Base-by-base conservation (phyloP, 257 asterid genomes). In the Nicotiana attenuata region DNA sequence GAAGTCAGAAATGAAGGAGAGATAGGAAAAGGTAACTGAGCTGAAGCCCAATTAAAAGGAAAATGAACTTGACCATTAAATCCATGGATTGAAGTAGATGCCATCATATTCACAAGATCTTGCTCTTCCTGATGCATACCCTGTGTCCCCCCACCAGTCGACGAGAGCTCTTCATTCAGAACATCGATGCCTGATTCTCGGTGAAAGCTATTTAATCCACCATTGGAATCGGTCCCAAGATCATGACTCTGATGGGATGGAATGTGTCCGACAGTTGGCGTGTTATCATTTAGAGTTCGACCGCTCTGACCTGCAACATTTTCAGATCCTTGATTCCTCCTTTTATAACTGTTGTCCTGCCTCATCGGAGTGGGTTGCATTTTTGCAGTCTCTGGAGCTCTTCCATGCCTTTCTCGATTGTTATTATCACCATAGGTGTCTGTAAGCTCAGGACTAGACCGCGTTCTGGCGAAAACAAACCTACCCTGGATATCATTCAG, bases 391-490 rank as follows among this genome's bases (percentile, higher is more conserved):
- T 92, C 96, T 69, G 91, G 85, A 52, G 84, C 89, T 86, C 85
- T 89, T 71, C 84, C 81, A 65, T 17, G 88, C 77, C 83, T 82
- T 78, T 55, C 76, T 83, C 85, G 94, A 82, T 89, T 84, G 31
- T 89, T 86, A 31, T 82, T 77, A 57, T 88, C 91, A 57, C 83
- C 89, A 89, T 82, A 95, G 29, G 91, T 86, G 85, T 93, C 97
- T 56, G 97, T 94, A 81, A 96, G 94, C 88, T 96, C 97, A 17
- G 99, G 98, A 82, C 99, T 94, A 76, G 98, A 96, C 68, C 82
- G 91, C 19, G 98, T 96, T 85, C 98, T 90, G 56, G 96, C 97
- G 87, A 92, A 89, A 53, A 87, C 87, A 85, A 88, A 90, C 78
- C 91, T 86, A 38, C 95, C 95, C 73, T 90, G 94, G 45, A 78